phyloP scores from a whole-genome alignment of 768 basidiomycete genomes.

The Suillus paluster region DNA sequence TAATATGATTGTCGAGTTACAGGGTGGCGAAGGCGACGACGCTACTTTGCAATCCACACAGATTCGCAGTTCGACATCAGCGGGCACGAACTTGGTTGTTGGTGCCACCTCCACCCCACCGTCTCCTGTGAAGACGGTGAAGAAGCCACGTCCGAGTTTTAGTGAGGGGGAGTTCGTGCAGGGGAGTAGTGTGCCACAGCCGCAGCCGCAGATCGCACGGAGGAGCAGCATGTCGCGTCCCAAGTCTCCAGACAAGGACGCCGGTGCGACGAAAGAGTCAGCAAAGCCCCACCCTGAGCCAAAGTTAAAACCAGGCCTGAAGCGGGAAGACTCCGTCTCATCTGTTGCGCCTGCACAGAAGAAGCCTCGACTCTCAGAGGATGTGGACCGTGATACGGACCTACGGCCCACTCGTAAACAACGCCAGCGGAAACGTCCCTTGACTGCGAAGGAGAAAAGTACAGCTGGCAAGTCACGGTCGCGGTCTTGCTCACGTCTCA shows the following conservation, averaged over 20 bases:
- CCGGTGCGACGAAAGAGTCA: background rate
- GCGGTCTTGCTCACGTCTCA: conserved; percentile 15
- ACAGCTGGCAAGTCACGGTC: conserved; percentile 9
- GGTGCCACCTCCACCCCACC: background rate
- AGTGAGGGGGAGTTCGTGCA: background rate
- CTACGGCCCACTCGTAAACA: conserved; percentile 3
- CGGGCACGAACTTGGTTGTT: background rate
- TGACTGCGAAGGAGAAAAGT: background rate
- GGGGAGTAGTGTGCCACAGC: conserved; percentile 6
- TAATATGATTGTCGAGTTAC: background rate
- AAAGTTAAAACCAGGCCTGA: conserved; percentile 5
- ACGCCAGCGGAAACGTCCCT: background rate
- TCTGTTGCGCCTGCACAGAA: conserved; percentile 24
- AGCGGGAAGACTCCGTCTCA: conserved; percentile 3
- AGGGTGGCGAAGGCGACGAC: background rate
- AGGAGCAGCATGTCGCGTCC: conserved; percentile 13
- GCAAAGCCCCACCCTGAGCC: background rate
- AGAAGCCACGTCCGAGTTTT: conserved; percentile 15
- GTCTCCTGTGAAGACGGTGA: conserved; percentile 10
- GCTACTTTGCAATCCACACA: background rate
- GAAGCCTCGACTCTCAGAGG: conserved; percentile 20
- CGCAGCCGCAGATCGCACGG: conserved; percentile 8
- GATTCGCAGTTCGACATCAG: background rate
- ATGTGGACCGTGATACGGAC: conserved; percentile 4
- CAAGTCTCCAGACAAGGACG: background rate